These are phyloP conservation scores for Naganishia liquefaciens DNA, from an alignment of 1,284 basidiomycete species.

Conservation along the genomic window DNA sequence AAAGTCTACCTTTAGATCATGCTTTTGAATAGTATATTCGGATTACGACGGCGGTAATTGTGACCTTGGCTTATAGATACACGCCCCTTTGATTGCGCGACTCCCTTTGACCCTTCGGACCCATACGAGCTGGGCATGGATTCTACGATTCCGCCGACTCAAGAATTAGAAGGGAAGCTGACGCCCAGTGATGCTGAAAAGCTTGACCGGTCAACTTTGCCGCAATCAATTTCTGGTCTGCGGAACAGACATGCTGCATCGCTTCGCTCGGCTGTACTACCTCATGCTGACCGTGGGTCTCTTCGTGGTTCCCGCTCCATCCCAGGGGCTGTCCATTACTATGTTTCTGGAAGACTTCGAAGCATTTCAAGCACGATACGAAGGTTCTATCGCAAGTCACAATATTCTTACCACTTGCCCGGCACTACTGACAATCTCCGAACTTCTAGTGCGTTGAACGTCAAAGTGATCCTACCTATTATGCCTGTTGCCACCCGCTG, in stretches of 20 bases:
- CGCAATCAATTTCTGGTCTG: too few relatives aligned
- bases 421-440: background rate
- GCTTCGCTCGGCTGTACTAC: too few relatives aligned
- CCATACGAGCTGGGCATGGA: too few relatives aligned
- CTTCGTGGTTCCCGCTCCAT: background rate
- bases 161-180: too few relatives aligned
- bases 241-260: too few relatives aligned
- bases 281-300: background rate
- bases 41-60: too few relatives aligned
- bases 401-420: background rate
- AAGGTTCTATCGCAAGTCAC: slow-evolving; percentile 16
- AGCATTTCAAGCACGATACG: slow-evolving; percentile 16
- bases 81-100: too few relatives aligned
- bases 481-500: slow-evolving; percentile 21
- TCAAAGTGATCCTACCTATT: slow-evolving; percentile 11
- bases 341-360: slow-evolving; percentile 19
- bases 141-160: too few relatives aligned
- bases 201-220: too few relatives aligned
- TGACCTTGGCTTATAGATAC: too few relatives aligned
- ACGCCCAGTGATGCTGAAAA: too few relatives aligned
- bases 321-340: slow-evolving; percentile 2
- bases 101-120: too few relatives aligned
- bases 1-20: background rate
- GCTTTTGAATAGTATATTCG: background rate
- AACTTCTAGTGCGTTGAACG: slow-evolving; percentile 7